Evolutionary conservation across 1,284 basidiomycete species (phyloP).

Genomic region (Rhodotorula sp.): DNA sequence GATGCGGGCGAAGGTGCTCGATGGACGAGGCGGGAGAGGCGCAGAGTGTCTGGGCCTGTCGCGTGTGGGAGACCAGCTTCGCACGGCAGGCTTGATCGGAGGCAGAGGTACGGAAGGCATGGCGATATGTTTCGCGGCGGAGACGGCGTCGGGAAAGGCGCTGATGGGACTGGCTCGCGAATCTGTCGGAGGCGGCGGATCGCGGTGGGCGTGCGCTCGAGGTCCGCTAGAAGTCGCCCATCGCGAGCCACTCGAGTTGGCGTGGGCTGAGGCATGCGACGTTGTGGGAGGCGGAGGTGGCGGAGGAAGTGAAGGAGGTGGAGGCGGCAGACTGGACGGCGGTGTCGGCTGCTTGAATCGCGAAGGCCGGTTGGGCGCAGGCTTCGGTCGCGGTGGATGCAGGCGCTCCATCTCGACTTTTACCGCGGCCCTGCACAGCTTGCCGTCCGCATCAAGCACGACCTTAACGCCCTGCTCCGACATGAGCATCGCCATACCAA

Average conservation of each 20-base stretch:
- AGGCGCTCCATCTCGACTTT: conserved; percentile 57
- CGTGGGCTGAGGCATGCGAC: background rate
- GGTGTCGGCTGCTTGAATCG: background rate
- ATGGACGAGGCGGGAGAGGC: too few relatives aligned
- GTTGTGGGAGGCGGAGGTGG: background rate
- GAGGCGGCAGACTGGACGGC: background rate
- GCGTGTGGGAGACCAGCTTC: background rate
- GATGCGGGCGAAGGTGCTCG: too few relatives aligned
- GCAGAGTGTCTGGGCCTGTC: too few relatives aligned
- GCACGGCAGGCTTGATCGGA: background rate
- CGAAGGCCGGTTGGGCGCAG: background rate
- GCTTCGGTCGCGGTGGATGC: conserved; percentile 28
- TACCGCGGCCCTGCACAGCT: conserved; percentile 49
- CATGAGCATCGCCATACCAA: conserved; percentile 47
- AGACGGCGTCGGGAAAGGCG: background rate
- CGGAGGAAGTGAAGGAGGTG: conserved; percentile 1
- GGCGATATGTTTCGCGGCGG: background rate
- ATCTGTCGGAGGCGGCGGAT: too few relatives aligned
- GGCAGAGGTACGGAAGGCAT: background rate
- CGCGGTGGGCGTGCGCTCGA: too few relatives aligned
- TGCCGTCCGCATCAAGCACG: conserved; percentile 50
- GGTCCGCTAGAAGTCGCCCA: too few relatives aligned
- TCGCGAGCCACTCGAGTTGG: too few relatives aligned
- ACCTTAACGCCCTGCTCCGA: conserved; percentile 48
- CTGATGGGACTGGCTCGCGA: too few relatives aligned